These are phyloP conservation scores for Acephala macrosclerotiorum DNA, from an alignment of 2,329 filamentous ascomycete genomes.

Conservation along the genomic window DNA sequence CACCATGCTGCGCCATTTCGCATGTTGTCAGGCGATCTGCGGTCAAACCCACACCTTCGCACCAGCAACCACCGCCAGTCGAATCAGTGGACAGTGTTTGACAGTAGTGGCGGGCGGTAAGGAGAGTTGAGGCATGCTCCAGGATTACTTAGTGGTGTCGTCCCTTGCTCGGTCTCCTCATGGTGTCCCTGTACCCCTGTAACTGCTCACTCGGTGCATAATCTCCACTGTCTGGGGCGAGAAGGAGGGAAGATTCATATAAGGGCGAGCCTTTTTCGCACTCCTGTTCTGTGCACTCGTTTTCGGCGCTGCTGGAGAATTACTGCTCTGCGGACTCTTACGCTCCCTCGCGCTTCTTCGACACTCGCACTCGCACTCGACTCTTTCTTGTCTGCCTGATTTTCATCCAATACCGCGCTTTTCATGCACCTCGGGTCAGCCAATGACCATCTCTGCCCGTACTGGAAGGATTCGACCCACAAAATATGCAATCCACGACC, in stretches of 20 bases:
- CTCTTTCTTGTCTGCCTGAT: conserved; percentile 6
- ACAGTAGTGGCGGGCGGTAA: conserved; percentile 19
- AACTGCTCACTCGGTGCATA: conserved; percentile 27
- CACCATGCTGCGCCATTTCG: conserved; percentile 30
- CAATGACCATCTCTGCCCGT: conserved; percentile 17
- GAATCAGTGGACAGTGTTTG: conserved; percentile 23
- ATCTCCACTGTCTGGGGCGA: conserved; percentile 31
- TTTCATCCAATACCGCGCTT: conserved; percentile 9
- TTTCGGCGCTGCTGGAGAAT: background rate
- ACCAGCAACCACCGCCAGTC: conserved; percentile 7
- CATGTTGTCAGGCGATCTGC: conserved; percentile 34
- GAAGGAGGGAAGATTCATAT: conserved; percentile 24
- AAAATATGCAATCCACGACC: conserved; percentile 25
- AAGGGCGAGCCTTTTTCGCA: conserved; percentile 23
- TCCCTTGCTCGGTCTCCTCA: conserved; percentile 25
- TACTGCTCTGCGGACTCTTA: background rate
- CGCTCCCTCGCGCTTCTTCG: background rate
- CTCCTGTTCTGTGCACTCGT: background rate
- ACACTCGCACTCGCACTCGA: conserved; percentile 1
- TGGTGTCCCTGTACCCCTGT: conserved; percentile 26
- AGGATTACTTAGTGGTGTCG: conserved; percentile 19
- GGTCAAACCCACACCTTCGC: conserved; percentile 16
- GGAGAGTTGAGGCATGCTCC: conserved; percentile 9
- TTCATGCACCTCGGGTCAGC: conserved; percentile 23
- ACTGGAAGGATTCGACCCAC: conserved; percentile 19